phyloP scores from a whole-genome alignment of 176 grass and related monocot species.

The maize (Zea mays) region DNA sequence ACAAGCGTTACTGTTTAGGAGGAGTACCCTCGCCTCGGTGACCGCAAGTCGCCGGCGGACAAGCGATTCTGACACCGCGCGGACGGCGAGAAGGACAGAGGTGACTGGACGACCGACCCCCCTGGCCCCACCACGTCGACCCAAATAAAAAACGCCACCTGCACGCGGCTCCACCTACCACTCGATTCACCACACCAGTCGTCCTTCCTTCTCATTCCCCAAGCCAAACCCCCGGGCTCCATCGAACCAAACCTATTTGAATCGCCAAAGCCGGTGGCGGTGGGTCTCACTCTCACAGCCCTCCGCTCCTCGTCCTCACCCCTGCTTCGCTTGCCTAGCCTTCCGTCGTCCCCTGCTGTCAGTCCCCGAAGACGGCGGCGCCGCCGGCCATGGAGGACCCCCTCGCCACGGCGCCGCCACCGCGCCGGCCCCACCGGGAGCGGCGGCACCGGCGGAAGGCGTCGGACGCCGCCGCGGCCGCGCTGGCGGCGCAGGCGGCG shows the following conservation, averaged over 20 bases:
- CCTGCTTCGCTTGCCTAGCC: neutral
- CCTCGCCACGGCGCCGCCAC: constrained; percentile 8
- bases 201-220: constrained; percentile 11
- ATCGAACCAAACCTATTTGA: constrained; percentile 38
- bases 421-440: constrained; percentile 28
- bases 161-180: constrained; percentile 39
- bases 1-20: no score
- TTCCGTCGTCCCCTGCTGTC: neutral
- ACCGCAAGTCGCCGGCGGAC: neutral
- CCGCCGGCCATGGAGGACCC: constrained; percentile 52
- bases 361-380: constrained; percentile 25
- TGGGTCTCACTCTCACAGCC: neutral
- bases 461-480: constrained; percentile 33
- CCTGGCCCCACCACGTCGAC: constrained; percentile 24
- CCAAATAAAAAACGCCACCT: constrained; percentile 4
- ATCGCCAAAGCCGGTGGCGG: constrained; percentile 1
- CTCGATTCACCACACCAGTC: constrained; percentile 8
- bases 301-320: neutral
- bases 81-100: constrained; percentile 18
- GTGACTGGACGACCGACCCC: constrained; percentile 15
- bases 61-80: neutral
- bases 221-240: neutral
- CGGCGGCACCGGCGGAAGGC: constrained; percentile 53
- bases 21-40: neutral
- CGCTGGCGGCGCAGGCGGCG: constrained; percentile 35